Percentiles rank a stretch among this genome's conserved stretches.
Evolutionary conservation across 768 basidiomycete species (phyloP).

Genomic region (Mycena leptocephala): DNA sequence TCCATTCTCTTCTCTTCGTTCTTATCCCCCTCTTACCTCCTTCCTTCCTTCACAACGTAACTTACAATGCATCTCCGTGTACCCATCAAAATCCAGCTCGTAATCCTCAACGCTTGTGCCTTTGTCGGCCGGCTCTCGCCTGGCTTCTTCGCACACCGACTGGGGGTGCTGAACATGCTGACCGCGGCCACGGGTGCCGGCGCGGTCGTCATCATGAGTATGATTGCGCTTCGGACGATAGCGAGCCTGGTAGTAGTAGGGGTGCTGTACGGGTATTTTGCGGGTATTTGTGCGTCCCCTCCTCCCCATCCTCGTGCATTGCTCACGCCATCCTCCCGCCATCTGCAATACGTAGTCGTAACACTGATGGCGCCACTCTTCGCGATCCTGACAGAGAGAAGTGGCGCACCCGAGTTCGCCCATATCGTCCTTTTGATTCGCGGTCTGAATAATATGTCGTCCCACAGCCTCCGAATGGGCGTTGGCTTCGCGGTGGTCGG

Average conservation of each 20-base stretch:
- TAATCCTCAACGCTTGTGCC: conserved; percentile 56
- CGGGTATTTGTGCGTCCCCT: conserved; percentile 48
- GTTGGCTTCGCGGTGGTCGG: conserved; percentile 31
- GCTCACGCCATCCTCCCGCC: not conserved
- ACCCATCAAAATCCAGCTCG: conserved; percentile 43
- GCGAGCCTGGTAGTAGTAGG: conserved; percentile 45
- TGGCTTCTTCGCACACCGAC: conserved; percentile 47
- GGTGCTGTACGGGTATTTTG: conserved; percentile 50
- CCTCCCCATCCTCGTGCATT: not conserved
- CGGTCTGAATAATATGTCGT: too few species aligned
- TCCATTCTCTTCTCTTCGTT: conserved; percentile 2
- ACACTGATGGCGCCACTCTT: conserved; percentile 49
- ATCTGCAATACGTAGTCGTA: conserved; percentile 44
- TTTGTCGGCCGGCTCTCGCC: conserved; percentile 57
- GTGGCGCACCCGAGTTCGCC: conserved; percentile 55
- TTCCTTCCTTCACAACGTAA: too few species aligned
- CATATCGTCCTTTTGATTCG: too few species aligned
- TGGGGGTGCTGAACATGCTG: conserved; percentile 48
- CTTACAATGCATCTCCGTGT: too few species aligned
- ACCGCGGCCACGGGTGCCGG: conserved; percentile 40
- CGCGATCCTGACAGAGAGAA: conserved; percentile 45
- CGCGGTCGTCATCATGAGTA: conserved; percentile 47
- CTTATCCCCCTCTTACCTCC: too few species aligned
- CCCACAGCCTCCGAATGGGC: conserved; percentile 45
- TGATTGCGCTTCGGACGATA: conserved; percentile 47